Evolutionary conservation across 1,139 yeast genomes (phyloP).

Genomic region (Candida gigantensis): DNA sequence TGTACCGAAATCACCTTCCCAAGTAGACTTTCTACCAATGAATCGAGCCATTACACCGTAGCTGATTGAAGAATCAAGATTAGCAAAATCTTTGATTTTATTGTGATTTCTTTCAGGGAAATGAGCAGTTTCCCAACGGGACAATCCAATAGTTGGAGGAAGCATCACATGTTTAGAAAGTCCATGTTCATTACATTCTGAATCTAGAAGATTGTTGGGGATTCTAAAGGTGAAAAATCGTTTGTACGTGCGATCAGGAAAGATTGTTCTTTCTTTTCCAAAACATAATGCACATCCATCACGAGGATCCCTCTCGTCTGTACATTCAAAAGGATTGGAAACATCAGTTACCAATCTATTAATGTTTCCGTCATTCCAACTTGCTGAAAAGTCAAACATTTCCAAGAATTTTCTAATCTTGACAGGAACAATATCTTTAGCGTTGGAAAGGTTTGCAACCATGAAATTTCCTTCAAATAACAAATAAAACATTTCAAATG

Average conservation of each 20-base stretch:
- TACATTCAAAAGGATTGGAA: conserved; percentile 19
- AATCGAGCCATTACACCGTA: conserved; percentile 44
- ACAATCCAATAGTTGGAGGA: conserved; percentile 41
- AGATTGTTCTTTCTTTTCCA: conserved; percentile 24
- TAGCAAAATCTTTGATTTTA: conserved; percentile 24
- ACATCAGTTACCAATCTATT: conserved; percentile 34
- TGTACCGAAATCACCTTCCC: conserved; percentile 19
- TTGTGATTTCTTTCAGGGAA: conserved; percentile 15
- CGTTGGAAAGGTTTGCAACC: conserved; percentile 17
- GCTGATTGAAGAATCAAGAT: conserved; percentile 31
- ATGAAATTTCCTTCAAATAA: conserved; percentile 40
- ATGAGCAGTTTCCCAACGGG: conserved; percentile 19
- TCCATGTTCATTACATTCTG: conserved; percentile 37
- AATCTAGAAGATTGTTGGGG: conserved; percentile 42
- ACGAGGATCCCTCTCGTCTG: conserved; percentile 22
- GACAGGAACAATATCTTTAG: conserved; percentile 16
- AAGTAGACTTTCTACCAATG: conserved; percentile 35
- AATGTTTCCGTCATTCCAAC: conserved; percentile 35
- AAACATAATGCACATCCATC: conserved; percentile 32
- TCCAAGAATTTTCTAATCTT: conserved; percentile 26
- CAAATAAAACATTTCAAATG: conserved; percentile 45
- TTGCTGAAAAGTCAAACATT: conserved; percentile 47
- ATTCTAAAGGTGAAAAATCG: conserved; percentile 45
- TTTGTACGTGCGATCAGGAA: conserved; percentile 35
- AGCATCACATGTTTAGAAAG: conserved; percentile 36